phyloP scores from a whole-genome alignment of 768 basidiomycete species.

The Floccularia luteovirens region DNA sequence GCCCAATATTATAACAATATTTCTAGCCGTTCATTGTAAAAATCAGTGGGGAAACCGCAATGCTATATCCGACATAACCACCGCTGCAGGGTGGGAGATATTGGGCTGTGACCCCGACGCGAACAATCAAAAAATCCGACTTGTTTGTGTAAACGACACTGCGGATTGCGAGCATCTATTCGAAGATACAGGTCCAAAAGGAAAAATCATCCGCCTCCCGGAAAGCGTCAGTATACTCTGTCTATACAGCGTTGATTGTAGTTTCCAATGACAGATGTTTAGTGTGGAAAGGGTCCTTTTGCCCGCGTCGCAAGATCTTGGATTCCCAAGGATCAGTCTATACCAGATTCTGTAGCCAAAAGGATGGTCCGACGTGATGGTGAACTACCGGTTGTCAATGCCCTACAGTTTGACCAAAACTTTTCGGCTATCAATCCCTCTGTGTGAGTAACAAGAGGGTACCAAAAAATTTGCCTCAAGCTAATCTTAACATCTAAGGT shows the following conservation, averaged over 20 bases:
- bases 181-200: constrained; percentile 27
- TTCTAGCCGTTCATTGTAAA: neutral
- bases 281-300: constrained; percentile 34
- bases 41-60: constrained; percentile 27
- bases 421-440: constrained; percentile 21
- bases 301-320: constrained; percentile 33
- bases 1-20: constrained; percentile 5
- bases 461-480: neutral
- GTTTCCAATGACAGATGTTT: neutral
- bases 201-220: constrained; percentile 46
- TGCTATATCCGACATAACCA: constrained; percentile 34
- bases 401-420: constrained; percentile 31
- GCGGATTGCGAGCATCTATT: constrained; percentile 32
- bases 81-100: constrained; percentile 48
- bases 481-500: constrained; percentile 5
- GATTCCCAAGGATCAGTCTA: constrained; percentile 33
- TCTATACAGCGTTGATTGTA: neutral
- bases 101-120: constrained; percentile 33
- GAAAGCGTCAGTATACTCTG: constrained; percentile 30
- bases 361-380: constrained; percentile 25
- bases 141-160: constrained; percentile 31
- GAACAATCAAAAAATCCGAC: constrained; percentile 36
- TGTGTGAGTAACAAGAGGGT: constrained; percentile 8
- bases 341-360: constrained; percentile 21
- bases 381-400: constrained; percentile 24